Evolutionary conservation across 1,284 basidiomycete genomes (phyloP).

Genomic region (Marasmius oreades): DNA sequence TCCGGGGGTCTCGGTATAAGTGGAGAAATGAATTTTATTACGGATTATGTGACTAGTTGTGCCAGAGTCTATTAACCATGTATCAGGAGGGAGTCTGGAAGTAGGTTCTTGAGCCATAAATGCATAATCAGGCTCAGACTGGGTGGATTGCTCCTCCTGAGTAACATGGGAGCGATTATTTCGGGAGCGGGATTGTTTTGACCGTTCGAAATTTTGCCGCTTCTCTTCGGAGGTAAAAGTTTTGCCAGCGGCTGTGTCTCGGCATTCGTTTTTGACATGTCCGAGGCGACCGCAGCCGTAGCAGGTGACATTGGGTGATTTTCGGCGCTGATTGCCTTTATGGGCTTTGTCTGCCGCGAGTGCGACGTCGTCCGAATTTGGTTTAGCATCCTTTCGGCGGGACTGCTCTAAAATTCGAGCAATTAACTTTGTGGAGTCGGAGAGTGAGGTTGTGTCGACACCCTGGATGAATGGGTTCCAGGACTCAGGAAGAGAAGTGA

Average conservation of each 20-base stretch:
- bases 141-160: no score
- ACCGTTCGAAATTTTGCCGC: not conserved
- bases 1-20: not conserved
- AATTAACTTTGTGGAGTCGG: slow-evolving; percentile 24
- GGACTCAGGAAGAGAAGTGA: slow-evolving; percentile 31
- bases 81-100: not conserved
- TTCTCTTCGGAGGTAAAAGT: not conserved
- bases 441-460: slow-evolving; percentile 20
- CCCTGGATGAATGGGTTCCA: slow-evolving; percentile 32
- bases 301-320: slow-evolving; percentile 5
- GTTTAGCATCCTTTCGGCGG: slow-evolving; percentile 9
- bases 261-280: slow-evolving; percentile 6
- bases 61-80: not conserved
- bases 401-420: slow-evolving; percentile 29
- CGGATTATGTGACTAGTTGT: not conserved
- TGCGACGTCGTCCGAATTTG: slow-evolving; percentile 14
- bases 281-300: slow-evolving; percentile 4
- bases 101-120: not conserved
- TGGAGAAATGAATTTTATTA: not conserved
- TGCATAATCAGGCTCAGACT: no score
- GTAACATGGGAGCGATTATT: no score
- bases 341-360: slow-evolving; percentile 14
- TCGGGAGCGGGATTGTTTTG: not conserved
- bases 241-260: not conserved
- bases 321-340: slow-evolving; percentile 6